A percentile compares a stretch with the other conserved stretches of the same genome.
Evolutionary conservation across 768 basidiomycete genomes (phyloP).

Genomic region (Galerina marginata): DNA sequence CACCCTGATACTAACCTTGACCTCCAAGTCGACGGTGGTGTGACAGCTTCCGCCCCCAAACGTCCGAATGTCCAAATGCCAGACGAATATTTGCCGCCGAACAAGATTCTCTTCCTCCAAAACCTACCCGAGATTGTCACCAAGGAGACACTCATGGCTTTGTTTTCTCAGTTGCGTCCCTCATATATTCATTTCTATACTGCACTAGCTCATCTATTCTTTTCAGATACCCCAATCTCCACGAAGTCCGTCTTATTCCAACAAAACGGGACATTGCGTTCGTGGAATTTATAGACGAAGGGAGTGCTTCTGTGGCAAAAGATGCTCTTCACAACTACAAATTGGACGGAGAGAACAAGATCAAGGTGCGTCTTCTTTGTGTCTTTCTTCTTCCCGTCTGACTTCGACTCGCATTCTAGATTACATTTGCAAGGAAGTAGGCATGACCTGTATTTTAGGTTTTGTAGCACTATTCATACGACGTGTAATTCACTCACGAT

Average conservation of each 20-base stretch:
- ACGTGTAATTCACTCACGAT: slow-evolving; percentile 6
- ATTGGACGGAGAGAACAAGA: slow-evolving; percentile 96
- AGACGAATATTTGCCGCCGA: slow-evolving; percentile 98
- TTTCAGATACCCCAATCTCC: slow-evolving; percentile 85
- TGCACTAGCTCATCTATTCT: slow-evolving; percentile 3
- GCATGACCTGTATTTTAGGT: slow-evolving; percentile 16
- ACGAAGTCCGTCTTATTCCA: slow-evolving; percentile 98
- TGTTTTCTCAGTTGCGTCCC: slow-evolving; percentile 85
- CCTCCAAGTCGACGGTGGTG: slow-evolving; percentile 67
- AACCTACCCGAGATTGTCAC: slow-evolving; percentile 93
- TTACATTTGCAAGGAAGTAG: slow-evolving; percentile 79
- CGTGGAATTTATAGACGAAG: slow-evolving; percentile 96
- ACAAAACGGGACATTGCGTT: slow-evolving; percentile 98
- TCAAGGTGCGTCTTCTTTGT: slow-evolving; percentile 68
- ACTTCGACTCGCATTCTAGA: slow-evolving; percentile 41
- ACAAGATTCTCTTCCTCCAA: slow-evolving; percentile 98
- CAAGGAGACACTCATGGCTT: slow-evolving; percentile 87
- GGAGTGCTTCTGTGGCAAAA: slow-evolving; percentile 87
- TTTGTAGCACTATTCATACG: slow-evolving; percentile 21
- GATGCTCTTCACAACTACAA: slow-evolving; percentile 98
- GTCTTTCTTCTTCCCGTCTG: neutral
- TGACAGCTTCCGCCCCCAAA: slow-evolving; percentile 69
- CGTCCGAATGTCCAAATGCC: slow-evolving; percentile 95
- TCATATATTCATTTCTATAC: slow-evolving; percentile 1
- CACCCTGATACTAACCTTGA: slow-evolving; percentile 14